Evolutionary conservation across 257 asterid species (phyloP).

Genomic region (Lycium ferocissimum): DNA sequence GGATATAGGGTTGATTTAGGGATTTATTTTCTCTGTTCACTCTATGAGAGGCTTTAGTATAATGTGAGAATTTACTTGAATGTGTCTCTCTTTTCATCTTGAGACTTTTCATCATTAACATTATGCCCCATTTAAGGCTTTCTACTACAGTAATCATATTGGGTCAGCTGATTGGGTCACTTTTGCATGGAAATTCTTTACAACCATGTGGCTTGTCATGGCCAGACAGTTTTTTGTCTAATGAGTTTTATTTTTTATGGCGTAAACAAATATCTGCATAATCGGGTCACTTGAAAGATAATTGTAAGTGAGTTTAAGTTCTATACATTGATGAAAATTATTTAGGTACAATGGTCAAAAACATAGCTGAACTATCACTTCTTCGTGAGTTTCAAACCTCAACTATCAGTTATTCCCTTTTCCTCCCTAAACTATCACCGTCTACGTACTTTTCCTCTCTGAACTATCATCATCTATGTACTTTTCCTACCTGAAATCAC

Average conservation of each 20-base stretch:
- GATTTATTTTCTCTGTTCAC: too few species aligned
- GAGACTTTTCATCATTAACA: not conserved
- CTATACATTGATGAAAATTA: too few species aligned
- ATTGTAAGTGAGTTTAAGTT: too few species aligned
- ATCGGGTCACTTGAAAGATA: not conserved
- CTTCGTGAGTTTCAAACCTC: too few species aligned
- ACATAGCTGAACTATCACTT: too few species aligned
- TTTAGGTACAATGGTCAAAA: too few species aligned
- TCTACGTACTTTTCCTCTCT: too few species aligned
- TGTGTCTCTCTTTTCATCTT: not conserved
- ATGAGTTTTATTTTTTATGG: not conserved
- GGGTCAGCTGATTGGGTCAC: constrained; percentile 1
- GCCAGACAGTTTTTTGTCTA: not conserved
- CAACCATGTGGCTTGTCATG: not conserved
- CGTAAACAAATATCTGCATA: not conserved
- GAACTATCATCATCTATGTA: too few species aligned
- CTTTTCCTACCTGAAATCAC: too few species aligned
- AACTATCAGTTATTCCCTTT: too few species aligned
- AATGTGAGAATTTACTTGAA: constrained; percentile 12
- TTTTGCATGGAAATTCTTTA: constrained; percentile 11
- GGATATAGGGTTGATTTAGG: too few species aligned
- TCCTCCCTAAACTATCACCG: too few species aligned
- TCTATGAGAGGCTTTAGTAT: not conserved
- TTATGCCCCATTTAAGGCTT: not conserved
- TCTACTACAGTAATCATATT: not conserved